Evolutionary conservation across 306 rosid species (phyloP), one percentile per base, ranked within the genome.

Genomic region (barrel medic (Medicago truncatula)): DNA sequence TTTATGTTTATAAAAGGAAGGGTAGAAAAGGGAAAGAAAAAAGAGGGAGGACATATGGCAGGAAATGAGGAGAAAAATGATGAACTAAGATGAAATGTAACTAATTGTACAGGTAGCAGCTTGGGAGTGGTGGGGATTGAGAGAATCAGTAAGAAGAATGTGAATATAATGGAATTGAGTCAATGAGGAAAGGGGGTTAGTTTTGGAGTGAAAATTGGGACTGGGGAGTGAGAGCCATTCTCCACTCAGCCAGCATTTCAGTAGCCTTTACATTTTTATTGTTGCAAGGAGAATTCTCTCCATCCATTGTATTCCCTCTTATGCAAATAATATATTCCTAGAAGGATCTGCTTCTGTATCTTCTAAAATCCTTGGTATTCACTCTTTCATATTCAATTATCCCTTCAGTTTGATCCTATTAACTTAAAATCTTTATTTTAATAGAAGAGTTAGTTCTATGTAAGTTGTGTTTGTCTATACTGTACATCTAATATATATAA

Each of bases 131-230:
- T 15, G 67, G 20, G 21, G 18, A 28, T 60, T 60, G 43, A 28
- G 67, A 17, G 43, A 60, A 60, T 60, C 20, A 28, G 5, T 28
- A 14, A 14, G 62, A 14, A 56, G 34, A 4, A 56, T 11, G 28
- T 61, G 67, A 18, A 61, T 61, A 13, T 6, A 61, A 13, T 3
- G 36, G 17, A 61, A 31, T 14, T n/a, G 9, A 16, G 20, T 14
- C 41, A 56, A 2, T 5, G 7, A 18, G 18, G 67, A 13, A 17
- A 3, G 43, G 14, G 31, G 67, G 43, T 3, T 14, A 41, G 43
- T 61, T 61, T 61, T 61, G 17, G 40, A 59, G 16, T 59, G 18
- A 16, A 59, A 59, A 9, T 59, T 59, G 66, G 40, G 40, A n/a
- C 18, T 61, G 43, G 15, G 41, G 43, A 61, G 5, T 61, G 67